phyloP scores from a whole-genome alignment of 306 rosid species.

The Ormosia emarginata region DNA sequence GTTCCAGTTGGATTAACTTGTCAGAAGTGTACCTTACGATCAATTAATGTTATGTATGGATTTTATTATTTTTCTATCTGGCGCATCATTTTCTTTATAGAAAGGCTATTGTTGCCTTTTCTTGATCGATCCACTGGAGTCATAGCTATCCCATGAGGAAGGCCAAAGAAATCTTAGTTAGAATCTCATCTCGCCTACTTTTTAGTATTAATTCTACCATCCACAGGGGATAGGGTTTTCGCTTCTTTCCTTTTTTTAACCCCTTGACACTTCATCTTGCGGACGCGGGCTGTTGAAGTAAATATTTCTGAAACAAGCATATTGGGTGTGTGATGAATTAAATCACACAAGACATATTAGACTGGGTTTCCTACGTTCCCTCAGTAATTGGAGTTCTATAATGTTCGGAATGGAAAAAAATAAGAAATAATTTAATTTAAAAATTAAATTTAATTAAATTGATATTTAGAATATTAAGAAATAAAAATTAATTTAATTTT shows the following conservation, averaged over 20 bases:
- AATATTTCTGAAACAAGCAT: neutral
- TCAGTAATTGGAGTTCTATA: no score
- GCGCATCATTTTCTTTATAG: neutral
- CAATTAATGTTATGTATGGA: conserved; percentile 3
- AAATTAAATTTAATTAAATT: no score
- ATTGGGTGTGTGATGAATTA: neutral
- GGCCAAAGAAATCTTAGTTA: neutral
- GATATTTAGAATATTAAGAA: no score
- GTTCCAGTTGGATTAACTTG: conserved; percentile 5
- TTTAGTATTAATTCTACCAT: neutral
- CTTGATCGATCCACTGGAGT: neutral
- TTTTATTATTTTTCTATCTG: neutral
- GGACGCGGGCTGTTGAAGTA: neutral
- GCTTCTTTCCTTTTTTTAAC: neutral
- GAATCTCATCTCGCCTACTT: neutral
- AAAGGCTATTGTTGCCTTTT: neutral
- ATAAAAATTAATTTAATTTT: no score
- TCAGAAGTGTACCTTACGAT: neutral
- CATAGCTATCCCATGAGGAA: neutral
- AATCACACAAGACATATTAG: neutral
- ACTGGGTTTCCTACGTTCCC: no score
- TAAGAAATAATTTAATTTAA: no score
- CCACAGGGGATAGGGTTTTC: neutral
- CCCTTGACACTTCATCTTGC: neutral
- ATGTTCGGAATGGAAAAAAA: no score